phyloP scores from a whole-genome alignment of 345 rosid species.

The Heritiera littoralis region DNA sequence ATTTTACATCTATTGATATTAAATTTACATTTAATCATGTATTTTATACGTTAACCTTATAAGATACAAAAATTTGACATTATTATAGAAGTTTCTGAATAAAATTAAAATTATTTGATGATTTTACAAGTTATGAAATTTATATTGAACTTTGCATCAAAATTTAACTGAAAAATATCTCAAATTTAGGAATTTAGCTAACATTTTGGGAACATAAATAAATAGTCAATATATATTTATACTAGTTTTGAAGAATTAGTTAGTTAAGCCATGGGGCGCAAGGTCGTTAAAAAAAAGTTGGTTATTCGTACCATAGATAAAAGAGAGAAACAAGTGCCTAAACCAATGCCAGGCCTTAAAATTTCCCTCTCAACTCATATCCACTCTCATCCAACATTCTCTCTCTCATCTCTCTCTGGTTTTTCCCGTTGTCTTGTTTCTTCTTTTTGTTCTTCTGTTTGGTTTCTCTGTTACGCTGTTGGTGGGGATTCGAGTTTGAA shows the following conservation, averaged over 20 bases:
- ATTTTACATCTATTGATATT: no score
- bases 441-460: background rate
- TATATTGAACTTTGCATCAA: no score
- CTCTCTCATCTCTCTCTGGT: background rate
- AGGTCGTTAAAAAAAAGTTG: background rate
- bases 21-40: no score
- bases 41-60: no score
- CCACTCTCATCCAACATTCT: slow-evolving; percentile 8
- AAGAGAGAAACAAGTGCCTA: slow-evolving; percentile 32
- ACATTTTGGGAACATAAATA: no score
- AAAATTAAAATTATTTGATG: no score
- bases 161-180: no score
- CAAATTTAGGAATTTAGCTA: no score
- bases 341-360: slow-evolving; percentile 26
- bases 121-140: no score
- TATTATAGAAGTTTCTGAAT: no score
- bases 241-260: background rate
- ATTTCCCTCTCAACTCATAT: slow-evolving; percentile 11
- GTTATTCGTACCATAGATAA: slow-evolving; percentile 1
- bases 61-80: no score
- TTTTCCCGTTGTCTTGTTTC: background rate
- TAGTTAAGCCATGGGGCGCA: background rate
- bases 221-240: no score
- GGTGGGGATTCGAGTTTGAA: background rate
- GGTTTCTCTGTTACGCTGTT: background rate